Percentiles rank a stretch among this genome's conserved stretches.
These are phyloP conservation scores for Lignosus rhinocerotis DNA, from an alignment of 1,284 basidiomycete species.

Conservation along the genomic window DNA sequence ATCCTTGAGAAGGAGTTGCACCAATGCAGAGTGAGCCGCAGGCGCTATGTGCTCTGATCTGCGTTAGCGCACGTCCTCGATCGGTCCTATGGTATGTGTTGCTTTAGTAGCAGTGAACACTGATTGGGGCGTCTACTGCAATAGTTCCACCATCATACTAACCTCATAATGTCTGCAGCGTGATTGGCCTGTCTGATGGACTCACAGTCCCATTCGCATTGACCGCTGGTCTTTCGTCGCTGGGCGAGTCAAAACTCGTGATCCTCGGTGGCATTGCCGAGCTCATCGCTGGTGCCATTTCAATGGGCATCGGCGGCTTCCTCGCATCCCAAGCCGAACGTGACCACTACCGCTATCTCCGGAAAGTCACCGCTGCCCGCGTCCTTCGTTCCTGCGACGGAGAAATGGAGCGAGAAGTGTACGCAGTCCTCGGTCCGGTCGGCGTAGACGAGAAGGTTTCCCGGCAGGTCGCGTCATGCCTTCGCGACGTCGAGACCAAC, in stretches of 20 bases:
- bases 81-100: conserved; percentile 3
- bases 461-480: conserved; percentile 73
- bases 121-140: neutral
- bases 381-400: conserved; percentile 87
- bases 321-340: conserved; percentile 95
- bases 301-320: conserved; percentile 98
- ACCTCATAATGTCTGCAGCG: conserved; percentile 46
- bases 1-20: no score
- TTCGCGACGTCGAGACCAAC: conserved; percentile 67
- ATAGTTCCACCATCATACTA: neutral
- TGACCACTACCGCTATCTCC: conserved; percentile 89
- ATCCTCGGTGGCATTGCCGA: conserved; percentile 92
- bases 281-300: conserved; percentile 92
- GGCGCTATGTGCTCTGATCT: neutral
- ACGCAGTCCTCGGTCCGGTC: conserved; percentile 83
- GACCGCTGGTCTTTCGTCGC: conserved; percentile 86
- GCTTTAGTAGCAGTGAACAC: neutral
- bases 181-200: conserved; percentile 96
- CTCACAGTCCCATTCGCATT: conserved; percentile 92
- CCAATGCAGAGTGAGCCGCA: no score
- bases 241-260: conserved; percentile 87
- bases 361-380: conserved; percentile 73
- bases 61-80: neutral
- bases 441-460: conserved; percentile 87
- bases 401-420: conserved; percentile 95